Evolutionary conservation across 148 eudicot genomes (phyloP).

Genomic region (Gaultheria prostrata): DNA sequence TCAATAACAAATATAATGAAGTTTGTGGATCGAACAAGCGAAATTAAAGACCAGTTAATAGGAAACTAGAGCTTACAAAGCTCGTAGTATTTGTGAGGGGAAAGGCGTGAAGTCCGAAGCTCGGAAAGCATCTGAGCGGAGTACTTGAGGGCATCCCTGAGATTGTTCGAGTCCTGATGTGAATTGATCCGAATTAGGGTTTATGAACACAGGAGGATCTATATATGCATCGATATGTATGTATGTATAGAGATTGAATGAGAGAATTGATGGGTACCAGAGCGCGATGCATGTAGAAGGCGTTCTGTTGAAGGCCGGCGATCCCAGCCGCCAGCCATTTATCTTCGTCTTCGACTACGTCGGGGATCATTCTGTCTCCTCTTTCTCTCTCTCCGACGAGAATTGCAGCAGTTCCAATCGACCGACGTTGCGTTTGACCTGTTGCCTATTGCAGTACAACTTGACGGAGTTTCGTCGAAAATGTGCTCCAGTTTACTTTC

Average conservation of each 20-base stretch:
- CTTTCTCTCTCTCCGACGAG: neutral
- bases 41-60: neutral
- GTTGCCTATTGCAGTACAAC: conserved; percentile 31
- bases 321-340: conserved; percentile 83
- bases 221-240: neutral
- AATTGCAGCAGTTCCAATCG: neutral
- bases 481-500: too few relatives aligned
- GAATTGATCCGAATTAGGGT: conserved; percentile 51
- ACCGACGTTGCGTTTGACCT: conserved; percentile 14
- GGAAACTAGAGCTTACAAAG: conserved; percentile 48
- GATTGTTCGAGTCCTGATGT: conserved; percentile 77
- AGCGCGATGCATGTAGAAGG: conserved; percentile 96
- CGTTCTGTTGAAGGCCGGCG: conserved; percentile 94
- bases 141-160: conserved; percentile 89
- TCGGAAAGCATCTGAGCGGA: conserved; percentile 99
- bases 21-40: neutral
- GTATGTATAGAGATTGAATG: neutral
- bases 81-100: conserved; percentile 95
- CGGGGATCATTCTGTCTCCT: conserved; percentile 49
- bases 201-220: neutral
- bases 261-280: conserved; percentile 43
- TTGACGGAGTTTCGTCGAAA: too few relatives aligned
- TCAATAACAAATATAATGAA: neutral
- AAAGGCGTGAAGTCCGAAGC: conserved; percentile 93
- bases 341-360: conserved; percentile 86